Conservation (phyloP, 1,284 basidiomycete genomes). For the Volvariella surrecta region DNA sequence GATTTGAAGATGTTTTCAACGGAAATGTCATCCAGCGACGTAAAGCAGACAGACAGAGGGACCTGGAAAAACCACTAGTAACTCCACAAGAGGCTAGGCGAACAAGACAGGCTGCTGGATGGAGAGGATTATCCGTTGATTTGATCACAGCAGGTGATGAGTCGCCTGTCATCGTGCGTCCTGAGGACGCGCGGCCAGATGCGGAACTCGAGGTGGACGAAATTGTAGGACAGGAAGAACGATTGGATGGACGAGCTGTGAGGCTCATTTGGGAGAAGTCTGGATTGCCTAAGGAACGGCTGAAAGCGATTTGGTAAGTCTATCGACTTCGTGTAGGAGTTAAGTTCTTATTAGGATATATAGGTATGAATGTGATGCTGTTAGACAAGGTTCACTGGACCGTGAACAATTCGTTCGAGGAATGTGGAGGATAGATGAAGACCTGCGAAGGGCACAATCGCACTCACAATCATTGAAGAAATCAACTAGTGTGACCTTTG, state of each 20-base stretch:
- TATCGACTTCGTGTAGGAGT: neutral
- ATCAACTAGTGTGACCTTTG: no score
- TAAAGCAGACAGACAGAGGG: constrained; percentile 25
- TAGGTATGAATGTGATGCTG: constrained; percentile 63
- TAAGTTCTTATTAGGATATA: constrained; percentile 4
- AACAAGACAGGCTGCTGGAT: constrained; percentile 53
- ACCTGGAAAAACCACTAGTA: constrained; percentile 24
- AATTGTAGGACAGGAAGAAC: constrained; percentile 33
- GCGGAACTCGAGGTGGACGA: constrained; percentile 25
- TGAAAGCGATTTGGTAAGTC: constrained; percentile 59
- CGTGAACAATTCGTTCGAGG: constrained; percentile 62
- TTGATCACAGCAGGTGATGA: constrained; percentile 44
- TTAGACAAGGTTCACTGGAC: constrained; percentile 45
- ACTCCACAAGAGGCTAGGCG: constrained; percentile 33
- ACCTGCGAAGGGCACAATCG: constrained; percentile 54
- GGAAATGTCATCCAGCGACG: constrained; percentile 45
- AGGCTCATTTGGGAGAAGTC: constrained; percentile 58
- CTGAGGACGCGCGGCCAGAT: constrained; percentile 9
- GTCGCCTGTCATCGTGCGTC: constrained; percentile 13
- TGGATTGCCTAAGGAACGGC: constrained; percentile 39
- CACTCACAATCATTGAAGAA: constrained; percentile 12
- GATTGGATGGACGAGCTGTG: constrained; percentile 46
- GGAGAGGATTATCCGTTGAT: constrained; percentile 72
- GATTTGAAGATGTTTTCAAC: constrained; percentile 62
- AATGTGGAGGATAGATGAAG: constrained; percentile 82